A percentile compares a stretch with the other conserved stretches of the same genome.
Evolutionary conservation across 148 eudicot genomes (phyloP).

Genomic region (Silene uniflora): DNA sequence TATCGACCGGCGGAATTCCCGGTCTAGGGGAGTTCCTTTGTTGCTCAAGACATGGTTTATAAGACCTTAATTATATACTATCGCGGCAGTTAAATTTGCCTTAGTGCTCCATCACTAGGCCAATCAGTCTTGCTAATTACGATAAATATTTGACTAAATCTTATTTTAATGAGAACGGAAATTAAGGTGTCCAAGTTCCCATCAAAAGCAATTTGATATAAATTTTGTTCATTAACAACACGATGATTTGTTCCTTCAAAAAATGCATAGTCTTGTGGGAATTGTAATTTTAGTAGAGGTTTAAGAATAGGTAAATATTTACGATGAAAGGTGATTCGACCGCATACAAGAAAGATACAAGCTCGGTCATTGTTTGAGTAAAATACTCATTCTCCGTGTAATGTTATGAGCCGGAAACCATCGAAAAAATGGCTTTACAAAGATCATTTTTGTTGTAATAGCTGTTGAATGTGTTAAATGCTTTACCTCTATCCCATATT

Average conservation of each 20-base stretch:
- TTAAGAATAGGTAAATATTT: slow-evolving; percentile 81
- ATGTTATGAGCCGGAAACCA: too few species aligned
- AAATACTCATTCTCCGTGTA: too few species aligned
- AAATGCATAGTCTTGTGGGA: too few species aligned
- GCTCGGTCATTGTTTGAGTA: slow-evolving; percentile 53
- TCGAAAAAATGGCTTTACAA: too few species aligned
- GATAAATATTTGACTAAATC: slow-evolving; percentile 66
- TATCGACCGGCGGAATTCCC: background rate
- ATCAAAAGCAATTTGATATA: slow-evolving; percentile 74
- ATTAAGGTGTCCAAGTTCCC: slow-evolving; percentile 74
- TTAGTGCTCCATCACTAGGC: slow-evolving; percentile 70
- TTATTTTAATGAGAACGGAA: slow-evolving; percentile 53
- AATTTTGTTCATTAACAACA: slow-evolving; percentile 54
- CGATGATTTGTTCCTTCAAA: slow-evolving; percentile 74
- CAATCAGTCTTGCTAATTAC: slow-evolving; percentile 74
- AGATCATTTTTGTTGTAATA: too few species aligned
- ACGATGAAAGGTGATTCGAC: slow-evolving; percentile 73
- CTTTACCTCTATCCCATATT: too few species aligned
- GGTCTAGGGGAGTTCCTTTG: background rate
- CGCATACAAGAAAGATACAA: slow-evolving; percentile 58
- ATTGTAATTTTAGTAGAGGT: slow-evolving; percentile 70
- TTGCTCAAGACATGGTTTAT: background rate
- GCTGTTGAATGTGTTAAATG: too few species aligned
- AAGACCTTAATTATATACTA: background rate
- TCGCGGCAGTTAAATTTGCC: slow-evolving; percentile 35